phyloP scores from a whole-genome alignment of 2,329 filamentous ascomycete genomes.

The Macrophomina tecta region DNA sequence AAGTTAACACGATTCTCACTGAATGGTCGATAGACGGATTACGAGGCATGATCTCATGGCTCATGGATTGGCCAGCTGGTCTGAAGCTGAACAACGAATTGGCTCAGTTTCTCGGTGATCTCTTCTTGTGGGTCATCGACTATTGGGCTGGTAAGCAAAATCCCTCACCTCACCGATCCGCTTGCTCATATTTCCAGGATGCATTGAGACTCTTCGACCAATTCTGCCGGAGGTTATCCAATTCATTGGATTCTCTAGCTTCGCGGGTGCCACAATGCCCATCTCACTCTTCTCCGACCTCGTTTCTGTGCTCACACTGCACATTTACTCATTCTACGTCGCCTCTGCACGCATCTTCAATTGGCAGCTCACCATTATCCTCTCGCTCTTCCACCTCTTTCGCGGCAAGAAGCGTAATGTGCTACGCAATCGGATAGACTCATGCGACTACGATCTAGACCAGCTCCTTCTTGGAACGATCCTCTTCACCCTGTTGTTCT shows the following conservation, averaged over 20 bases:
- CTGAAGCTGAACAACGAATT: constrained; percentile 94
- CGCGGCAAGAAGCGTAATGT: constrained; percentile 98
- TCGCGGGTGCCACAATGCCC: constrained; percentile 95
- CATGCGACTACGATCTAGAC: constrained; percentile 97
- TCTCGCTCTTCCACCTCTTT: constrained; percentile 98
- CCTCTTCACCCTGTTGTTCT: constrained; percentile 92
- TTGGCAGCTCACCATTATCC: constrained; percentile 96
- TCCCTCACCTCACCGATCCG: constrained; percentile 26
- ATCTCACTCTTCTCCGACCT: constrained; percentile 95
- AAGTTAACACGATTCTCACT: constrained; percentile 76
- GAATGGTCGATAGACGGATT: constrained; percentile 88
- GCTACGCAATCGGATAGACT: constrained; percentile 95
- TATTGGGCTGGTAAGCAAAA: constrained; percentile 81
- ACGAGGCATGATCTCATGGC: constrained; percentile 87
- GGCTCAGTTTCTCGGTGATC: constrained; percentile 88
- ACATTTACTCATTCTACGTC: constrained; percentile 98
- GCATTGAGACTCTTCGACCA: constrained; percentile 77
- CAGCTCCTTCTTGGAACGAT: constrained; percentile 96
- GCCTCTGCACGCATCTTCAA: constrained; percentile 96
- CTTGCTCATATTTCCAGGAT: constrained; percentile 58
- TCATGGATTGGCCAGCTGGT: constrained; percentile 94
- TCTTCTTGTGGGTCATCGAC: constrained; percentile 98
- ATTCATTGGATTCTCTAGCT: constrained; percentile 92
- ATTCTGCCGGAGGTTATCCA: constrained; percentile 85
- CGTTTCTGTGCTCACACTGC: constrained; percentile 86